A percentile compares a stretch with the other conserved stretches of the same genome.
Evolutionary conservation across 108 stramenopile species (phyloP).

Genomic region (Fragilaria radians): DNA sequence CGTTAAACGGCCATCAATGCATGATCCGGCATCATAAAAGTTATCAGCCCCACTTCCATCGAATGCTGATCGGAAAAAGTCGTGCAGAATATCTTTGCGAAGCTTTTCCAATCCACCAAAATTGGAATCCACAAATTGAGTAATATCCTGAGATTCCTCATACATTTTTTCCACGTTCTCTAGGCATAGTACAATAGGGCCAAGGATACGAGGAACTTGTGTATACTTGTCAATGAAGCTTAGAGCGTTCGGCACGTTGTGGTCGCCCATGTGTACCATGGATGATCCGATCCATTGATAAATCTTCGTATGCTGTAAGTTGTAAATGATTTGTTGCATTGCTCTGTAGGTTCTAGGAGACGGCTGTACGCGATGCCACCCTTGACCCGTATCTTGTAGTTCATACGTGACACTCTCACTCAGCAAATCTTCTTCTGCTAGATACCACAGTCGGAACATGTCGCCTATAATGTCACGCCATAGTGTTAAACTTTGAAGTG

Average conservation of each 20-base stretch:
- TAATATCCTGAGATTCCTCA: neutral
- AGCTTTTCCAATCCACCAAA: constrained; percentile 45
- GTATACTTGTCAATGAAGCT: constrained; percentile 92
- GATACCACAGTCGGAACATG: constrained; percentile 68
- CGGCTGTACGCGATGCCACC: constrained; percentile 72
- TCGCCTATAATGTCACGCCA: constrained; percentile 71
- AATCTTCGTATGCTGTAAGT: constrained; percentile 54
- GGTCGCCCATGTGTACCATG: constrained; percentile 79
- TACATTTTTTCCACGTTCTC: constrained; percentile 37
- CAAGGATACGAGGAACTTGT: constrained; percentile 78
- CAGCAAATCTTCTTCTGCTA: constrained; percentile 67
- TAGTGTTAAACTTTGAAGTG: constrained; percentile 64
- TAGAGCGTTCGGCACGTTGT: constrained; percentile 87
- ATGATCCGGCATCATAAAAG: constrained; percentile 83
- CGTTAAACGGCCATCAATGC: constrained; percentile 88
- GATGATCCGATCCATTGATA: constrained; percentile 73
- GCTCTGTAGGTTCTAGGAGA: constrained; percentile 63
- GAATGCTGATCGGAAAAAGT: constrained; percentile 87
- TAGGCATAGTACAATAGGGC: constrained; percentile 50
- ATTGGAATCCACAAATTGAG: constrained; percentile 39
- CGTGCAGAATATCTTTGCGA: constrained; percentile 57
- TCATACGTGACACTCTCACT: constrained; percentile 37
- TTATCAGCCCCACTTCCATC: constrained; percentile 86
- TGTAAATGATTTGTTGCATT: constrained; percentile 50
- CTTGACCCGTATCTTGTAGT: constrained; percentile 81